Conservation (phyloP, 2,329 filamentous ascomycete species). For the Fusarium anthophilum region DNA sequence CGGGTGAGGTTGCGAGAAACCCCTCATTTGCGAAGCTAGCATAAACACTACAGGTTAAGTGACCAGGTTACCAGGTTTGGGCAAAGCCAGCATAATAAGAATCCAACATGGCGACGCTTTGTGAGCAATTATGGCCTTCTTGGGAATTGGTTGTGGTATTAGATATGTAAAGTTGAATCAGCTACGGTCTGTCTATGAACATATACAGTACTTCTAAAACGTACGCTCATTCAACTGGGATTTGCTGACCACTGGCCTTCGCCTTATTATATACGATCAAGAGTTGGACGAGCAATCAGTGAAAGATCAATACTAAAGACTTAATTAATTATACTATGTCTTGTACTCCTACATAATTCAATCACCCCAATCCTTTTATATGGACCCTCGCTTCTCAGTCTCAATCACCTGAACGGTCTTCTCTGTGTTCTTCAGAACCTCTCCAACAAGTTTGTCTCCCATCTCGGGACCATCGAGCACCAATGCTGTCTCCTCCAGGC, state of each 20-base stretch:
- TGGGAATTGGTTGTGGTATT: too few relatives aligned
- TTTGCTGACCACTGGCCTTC: too few relatives aligned
- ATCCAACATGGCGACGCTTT: not conserved
- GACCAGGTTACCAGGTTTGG: fast-evolving
- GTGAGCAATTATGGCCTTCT: not conserved
- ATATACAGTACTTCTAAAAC: too few relatives aligned
- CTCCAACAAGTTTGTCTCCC: slow-evolving; percentile 6
- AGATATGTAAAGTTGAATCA: too few relatives aligned
- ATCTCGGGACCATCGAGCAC: slow-evolving; percentile 48
- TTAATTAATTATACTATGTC: not conserved
- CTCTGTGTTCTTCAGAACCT: slow-evolving; percentile 1
- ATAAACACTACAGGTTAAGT: not conserved
- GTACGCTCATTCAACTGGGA: too few relatives aligned
- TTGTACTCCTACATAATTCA: fast-evolving
- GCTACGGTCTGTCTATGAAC: too few relatives aligned
- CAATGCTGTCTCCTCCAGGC: slow-evolving; percentile 8
- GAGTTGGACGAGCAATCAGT: too few relatives aligned
- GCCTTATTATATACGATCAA: too few relatives aligned
- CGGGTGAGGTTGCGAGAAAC: not conserved
- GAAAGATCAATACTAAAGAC: fast-evolving
- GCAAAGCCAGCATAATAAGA: too few relatives aligned
- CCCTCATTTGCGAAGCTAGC: not conserved
- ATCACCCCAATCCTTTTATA: not conserved
- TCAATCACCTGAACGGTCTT: slow-evolving; percentile 3
- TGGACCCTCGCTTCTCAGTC: not conserved